Evolutionary conservation across 2,329 filamentous ascomycete species (phyloP).

Genomic region (Bipolaris sorokiniana): DNA sequence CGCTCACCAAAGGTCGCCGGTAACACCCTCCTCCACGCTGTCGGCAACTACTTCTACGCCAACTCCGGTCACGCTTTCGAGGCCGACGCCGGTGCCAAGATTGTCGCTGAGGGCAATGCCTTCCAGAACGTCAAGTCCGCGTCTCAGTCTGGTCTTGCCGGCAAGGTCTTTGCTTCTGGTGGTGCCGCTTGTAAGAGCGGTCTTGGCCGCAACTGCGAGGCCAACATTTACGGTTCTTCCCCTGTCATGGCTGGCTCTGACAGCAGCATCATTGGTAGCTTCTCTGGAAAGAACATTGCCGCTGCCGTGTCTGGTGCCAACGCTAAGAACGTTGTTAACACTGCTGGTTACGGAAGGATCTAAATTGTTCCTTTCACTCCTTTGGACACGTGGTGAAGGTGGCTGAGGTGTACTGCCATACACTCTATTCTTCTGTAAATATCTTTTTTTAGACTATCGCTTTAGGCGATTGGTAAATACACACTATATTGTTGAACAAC

Average conservation of each 20-base stretch:
- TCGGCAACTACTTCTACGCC: constrained; percentile 68
- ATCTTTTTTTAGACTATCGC: no score
- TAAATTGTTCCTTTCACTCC: constrained; percentile 11
- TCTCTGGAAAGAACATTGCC: constrained; percentile 62
- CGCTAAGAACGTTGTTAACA: constrained; percentile 28
- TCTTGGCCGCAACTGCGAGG: constrained; percentile 59
- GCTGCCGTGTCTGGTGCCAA: constrained; percentile 40
- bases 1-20: constrained; percentile 63
- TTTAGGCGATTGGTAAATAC: no score
- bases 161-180: constrained; percentile 50
- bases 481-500: no score
- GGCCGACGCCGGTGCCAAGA: constrained; percentile 45
- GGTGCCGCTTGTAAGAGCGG: constrained; percentile 50
- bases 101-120: constrained; percentile 64
- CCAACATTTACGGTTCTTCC: constrained; percentile 52
- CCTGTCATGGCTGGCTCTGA: constrained; percentile 45
- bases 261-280: constrained; percentile 58
- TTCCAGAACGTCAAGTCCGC: constrained; percentile 60
- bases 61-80: constrained; percentile 66
- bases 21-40: constrained; percentile 64
- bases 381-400: not conserved
- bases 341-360: constrained; percentile 34
- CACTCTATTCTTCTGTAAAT: not conserved
- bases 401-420: not conserved
- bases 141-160: constrained; percentile 51